phyloP scores from a whole-genome alignment of 371 early-diverging fungal genomes.

The Mucor sp. region DNA sequence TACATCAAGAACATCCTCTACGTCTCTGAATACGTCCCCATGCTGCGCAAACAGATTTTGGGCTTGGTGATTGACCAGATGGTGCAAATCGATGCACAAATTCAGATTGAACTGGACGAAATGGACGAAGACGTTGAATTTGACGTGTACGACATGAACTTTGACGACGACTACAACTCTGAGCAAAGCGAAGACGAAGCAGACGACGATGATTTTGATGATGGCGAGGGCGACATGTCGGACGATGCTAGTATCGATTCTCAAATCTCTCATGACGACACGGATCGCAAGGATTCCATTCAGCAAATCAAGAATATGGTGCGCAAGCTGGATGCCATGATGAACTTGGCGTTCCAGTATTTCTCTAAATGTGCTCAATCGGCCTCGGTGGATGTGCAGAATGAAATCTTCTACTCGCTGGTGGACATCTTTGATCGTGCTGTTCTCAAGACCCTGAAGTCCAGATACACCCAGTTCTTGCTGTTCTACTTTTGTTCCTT shows the following conservation, averaged over 20 bases:
- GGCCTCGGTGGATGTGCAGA: constrained; percentile 23
- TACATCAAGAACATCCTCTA: constrained; percentile 79
- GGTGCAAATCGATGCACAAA: constrained; percentile 92
- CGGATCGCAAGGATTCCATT: constrained; percentile 31
- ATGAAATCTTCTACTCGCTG: constrained; percentile 64
- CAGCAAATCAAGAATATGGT: constrained; percentile 68
- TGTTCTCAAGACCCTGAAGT: constrained; percentile 86
- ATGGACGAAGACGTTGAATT: constrained; percentile 75
- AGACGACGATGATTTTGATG: constrained; percentile 39
- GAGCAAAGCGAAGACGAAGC: constrained; percentile 31
- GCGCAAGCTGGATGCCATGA: constrained; percentile 86
- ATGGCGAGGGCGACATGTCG: constrained; percentile 27
- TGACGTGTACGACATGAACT: constrained; percentile 40
- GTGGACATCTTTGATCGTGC: constrained; percentile 80
- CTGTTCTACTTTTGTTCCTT: constrained; percentile 83
- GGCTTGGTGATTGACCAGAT: constrained; percentile 78
- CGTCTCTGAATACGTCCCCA: constrained; percentile 76
- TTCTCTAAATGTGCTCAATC: constrained; percentile 34
- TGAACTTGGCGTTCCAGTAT: constrained; percentile 69
- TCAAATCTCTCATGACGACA: constrained; percentile 16
- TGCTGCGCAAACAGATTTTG: constrained; percentile 74
- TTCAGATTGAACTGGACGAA: constrained; percentile 92
- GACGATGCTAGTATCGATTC: constrained; percentile 28
- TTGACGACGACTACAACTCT: constrained; percentile 49
- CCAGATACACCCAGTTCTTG: constrained; percentile 92